Evolutionary conservation across 1,284 basidiomycete genomes (phyloP).

Genomic region (Cronartium quercuum): DNA sequence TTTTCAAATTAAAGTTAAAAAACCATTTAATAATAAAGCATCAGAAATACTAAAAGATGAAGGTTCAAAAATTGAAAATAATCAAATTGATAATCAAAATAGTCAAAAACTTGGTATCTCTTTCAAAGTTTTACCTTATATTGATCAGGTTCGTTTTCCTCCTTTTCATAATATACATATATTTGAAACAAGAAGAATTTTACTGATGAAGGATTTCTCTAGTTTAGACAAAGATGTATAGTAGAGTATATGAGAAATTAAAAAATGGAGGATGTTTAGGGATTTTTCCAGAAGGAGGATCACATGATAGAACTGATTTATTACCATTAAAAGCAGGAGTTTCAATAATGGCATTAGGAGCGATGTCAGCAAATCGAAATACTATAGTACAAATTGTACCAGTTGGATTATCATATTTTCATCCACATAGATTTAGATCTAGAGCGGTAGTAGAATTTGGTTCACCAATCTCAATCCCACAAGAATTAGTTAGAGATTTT

Average conservation of each 20-base stretch:
- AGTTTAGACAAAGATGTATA: constrained; percentile 91
- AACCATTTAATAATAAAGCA: constrained; percentile 61
- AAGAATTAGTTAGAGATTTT: constrained; percentile 79
- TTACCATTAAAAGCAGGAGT: constrained; percentile 93
- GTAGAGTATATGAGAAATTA: constrained; percentile 81
- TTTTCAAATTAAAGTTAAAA: constrained; percentile 69
- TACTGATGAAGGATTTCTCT: too few species aligned
- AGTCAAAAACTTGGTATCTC: constrained; percentile 7
- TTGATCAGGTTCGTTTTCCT: constrained; percentile 30
- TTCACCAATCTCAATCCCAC: constrained; percentile 77
- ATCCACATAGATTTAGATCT: constrained; percentile 87
- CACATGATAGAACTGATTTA: constrained; percentile 90
- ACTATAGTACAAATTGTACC: constrained; percentile 87
- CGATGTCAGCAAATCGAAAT: constrained; percentile 83
- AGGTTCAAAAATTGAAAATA: constrained; percentile 41
- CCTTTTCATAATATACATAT: too few species aligned
- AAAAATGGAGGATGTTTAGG: constrained; percentile 83
- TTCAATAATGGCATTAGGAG: constrained; percentile 93
- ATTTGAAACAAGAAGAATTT: background rate
- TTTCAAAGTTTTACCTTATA: constrained; percentile 31
- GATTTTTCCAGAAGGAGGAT: constrained; percentile 96
- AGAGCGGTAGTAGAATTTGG: constrained; percentile 97
- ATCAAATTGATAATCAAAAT: constrained; percentile 11
- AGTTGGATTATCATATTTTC: constrained; percentile 90
- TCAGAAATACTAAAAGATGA: constrained; percentile 47